Evolutionary conservation across 768 basidiomycete genomes (phyloP).

Genomic region (Leucosporidium scottii): DNA sequence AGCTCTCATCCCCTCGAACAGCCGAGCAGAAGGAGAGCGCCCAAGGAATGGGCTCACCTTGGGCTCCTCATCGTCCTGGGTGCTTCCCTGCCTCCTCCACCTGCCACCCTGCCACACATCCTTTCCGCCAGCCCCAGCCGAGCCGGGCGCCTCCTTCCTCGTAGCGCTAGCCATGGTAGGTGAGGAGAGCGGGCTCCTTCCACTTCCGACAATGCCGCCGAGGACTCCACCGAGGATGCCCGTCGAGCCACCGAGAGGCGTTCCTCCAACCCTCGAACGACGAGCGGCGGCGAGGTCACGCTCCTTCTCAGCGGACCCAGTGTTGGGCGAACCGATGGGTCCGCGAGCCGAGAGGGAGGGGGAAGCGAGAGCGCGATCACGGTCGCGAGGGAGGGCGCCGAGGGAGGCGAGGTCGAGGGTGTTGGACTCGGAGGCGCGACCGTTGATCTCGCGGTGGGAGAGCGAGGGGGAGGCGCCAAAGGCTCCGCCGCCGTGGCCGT

Average conservation of each 20-base stretch:
- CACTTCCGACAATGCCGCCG: slow-evolving; percentile 20
- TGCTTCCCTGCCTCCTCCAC: slow-evolving; percentile 19
- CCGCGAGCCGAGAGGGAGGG: slow-evolving; percentile 20
- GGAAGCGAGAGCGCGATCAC: slow-evolving; percentile 29
- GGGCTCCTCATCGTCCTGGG: slow-evolving; percentile 17
- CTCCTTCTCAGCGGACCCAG: slow-evolving; percentile 2
- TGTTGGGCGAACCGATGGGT: background rate
- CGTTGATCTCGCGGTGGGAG: background rate
- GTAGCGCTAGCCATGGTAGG: background rate
- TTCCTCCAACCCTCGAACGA: slow-evolving; percentile 12
- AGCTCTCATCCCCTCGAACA: background rate
- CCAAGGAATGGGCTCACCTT: slow-evolving; percentile 14
- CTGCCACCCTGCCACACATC: slow-evolving; percentile 31
- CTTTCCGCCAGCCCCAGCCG: slow-evolving; percentile 11
- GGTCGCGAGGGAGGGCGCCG: slow-evolving; percentile 31
- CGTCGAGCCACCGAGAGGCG: slow-evolving; percentile 10
- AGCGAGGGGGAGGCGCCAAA: slow-evolving; percentile 2
- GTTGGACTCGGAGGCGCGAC: background rate
- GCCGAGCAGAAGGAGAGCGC: too few species aligned
- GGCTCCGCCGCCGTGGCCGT: background rate
- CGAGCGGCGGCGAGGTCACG: background rate
- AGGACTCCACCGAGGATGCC: slow-evolving; percentile 32
- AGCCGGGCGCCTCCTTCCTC: background rate
- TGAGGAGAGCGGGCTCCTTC: background rate
- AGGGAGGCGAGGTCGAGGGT: slow-evolving; percentile 32